Percentiles rank a stretch among this genome's conserved stretches.
Conservation (phyloP, 768 basidiomycete species). For the Suillus plorans region DNA sequence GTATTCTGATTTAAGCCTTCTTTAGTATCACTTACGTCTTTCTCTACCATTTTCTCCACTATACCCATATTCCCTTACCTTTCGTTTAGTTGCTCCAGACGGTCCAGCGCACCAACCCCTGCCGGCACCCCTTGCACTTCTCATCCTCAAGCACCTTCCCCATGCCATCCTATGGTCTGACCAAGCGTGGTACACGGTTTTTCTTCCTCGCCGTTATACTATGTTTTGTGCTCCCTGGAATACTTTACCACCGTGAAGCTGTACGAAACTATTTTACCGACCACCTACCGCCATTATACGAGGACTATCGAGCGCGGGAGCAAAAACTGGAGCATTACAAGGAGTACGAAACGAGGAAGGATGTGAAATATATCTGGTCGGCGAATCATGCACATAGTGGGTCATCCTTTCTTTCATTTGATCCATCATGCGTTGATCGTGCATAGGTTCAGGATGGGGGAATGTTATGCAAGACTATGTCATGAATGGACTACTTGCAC, state of each 20-base stretch:
- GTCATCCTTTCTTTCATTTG: constrained; percentile 11
- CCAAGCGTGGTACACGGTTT: constrained; percentile 24
- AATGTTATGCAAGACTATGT: constrained; percentile 43
- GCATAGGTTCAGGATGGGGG: constrained; percentile 38
- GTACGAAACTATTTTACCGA: background rate
- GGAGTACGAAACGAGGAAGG: constrained; percentile 29
- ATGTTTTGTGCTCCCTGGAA: background rate
- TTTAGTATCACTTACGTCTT: background rate
- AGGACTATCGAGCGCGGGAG: constrained; percentile 38
- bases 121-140: background rate
- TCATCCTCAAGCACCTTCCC: background rate
- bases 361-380: constrained; percentile 44
- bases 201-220: constrained; percentile 9
- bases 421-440: background rate
- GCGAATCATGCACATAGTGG: constrained; percentile 46
- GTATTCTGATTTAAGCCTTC: background rate
- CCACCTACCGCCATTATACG: constrained; percentile 42
- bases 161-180: constrained; percentile 23
- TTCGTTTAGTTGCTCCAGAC: background rate
- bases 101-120: background rate
- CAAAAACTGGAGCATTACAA: constrained; percentile 42
- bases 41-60: background rate
- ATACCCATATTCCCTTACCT: background rate
- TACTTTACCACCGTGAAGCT: background rate
- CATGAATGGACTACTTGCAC: constrained; percentile 36